Percentiles rank a stretch among this genome's conserved stretches.
Evolutionary conservation across 1,284 basidiomycete genomes (phyloP).

Genomic region (Pascua guehoae): DNA sequence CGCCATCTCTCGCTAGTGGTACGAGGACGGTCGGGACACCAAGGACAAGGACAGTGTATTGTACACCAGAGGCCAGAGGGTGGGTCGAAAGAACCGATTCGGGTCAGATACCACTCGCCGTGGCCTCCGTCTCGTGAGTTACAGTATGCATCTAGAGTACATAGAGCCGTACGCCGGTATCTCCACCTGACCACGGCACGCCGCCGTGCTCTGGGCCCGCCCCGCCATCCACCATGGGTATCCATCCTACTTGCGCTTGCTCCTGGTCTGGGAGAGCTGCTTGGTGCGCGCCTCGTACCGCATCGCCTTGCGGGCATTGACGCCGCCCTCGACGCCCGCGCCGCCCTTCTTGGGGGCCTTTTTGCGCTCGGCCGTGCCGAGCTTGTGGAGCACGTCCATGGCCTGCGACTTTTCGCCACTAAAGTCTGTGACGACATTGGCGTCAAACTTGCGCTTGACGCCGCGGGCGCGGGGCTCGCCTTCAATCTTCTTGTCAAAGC

Average conservation of each 20-base stretch:
- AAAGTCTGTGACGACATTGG: conserved; percentile 37
- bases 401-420: conserved; percentile 68
- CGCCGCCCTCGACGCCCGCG: conserved; percentile 47
- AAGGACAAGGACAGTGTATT: too few relatives aligned
- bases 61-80: too few relatives aligned
- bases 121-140: too few relatives aligned
- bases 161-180: too few relatives aligned
- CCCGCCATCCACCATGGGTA: background rate
- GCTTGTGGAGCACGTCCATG: conserved; percentile 68
- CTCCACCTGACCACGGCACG: too few relatives aligned
- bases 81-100: too few relatives aligned
- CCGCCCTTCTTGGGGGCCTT: conserved; percentile 54
- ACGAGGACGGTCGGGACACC: too few relatives aligned
- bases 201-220: too few relatives aligned
- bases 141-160: too few relatives aligned
- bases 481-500: conserved; percentile 80
- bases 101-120: too few relatives aligned
- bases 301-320: conserved; percentile 80
- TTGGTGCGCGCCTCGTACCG: conserved; percentile 53
- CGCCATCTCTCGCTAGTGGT: too few relatives aligned
- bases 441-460: conserved; percentile 81
- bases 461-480: conserved; percentile 86
- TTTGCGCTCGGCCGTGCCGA: conserved; percentile 62
- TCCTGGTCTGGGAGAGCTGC: conserved; percentile 11
- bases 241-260: conserved; percentile 2